Evolutionary conservation across 2,329 filamentous ascomycete genomes (phyloP).

Genomic region (Microsporum audouinii): DNA sequence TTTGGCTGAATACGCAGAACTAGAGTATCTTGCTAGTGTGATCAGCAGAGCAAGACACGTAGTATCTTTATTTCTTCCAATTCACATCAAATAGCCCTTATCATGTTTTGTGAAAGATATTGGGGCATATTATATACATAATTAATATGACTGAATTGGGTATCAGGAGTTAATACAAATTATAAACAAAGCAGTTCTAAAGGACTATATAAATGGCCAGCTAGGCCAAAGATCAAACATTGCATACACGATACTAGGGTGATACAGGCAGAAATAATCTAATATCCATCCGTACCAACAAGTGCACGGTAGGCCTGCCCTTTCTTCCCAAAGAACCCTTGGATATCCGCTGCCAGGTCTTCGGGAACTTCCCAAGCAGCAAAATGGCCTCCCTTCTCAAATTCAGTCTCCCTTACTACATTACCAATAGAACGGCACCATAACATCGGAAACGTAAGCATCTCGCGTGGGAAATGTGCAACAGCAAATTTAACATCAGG

Average conservation of each 20-base stretch:
- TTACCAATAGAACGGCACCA: slow-evolving; percentile 43
- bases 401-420: slow-evolving; percentile 39
- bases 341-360: slow-evolving; percentile 36
- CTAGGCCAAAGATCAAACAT: not conserved
- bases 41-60: too few relatives aligned
- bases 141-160: not conserved
- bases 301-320: slow-evolving; percentile 29
- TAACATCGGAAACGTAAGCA: slow-evolving; percentile 38
- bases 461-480: slow-evolving; percentile 41
- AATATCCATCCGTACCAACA: slow-evolving; percentile 25
- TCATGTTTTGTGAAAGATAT: not conserved
- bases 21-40: too few relatives aligned
- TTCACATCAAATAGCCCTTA: too few relatives aligned
- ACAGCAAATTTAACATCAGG: slow-evolving; percentile 42
- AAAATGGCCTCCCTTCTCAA: slow-evolving; percentile 42
- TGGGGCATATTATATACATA: not conserved
- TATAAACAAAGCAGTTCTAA: not conserved
- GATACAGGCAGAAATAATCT: not conserved
- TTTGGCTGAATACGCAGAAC: not conserved
- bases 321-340: slow-evolving; percentile 37
- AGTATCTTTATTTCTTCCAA: too few relatives aligned
- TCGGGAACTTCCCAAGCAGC: slow-evolving; percentile 43
- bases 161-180: not conserved
- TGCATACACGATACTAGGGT: not conserved
- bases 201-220: not conserved